A percentile compares a stretch with the other conserved stretches of the same genome.
phyloP scores from a whole-genome alignment of 1,139 yeast genomes.

The Debaryomyces udenii region DNA sequence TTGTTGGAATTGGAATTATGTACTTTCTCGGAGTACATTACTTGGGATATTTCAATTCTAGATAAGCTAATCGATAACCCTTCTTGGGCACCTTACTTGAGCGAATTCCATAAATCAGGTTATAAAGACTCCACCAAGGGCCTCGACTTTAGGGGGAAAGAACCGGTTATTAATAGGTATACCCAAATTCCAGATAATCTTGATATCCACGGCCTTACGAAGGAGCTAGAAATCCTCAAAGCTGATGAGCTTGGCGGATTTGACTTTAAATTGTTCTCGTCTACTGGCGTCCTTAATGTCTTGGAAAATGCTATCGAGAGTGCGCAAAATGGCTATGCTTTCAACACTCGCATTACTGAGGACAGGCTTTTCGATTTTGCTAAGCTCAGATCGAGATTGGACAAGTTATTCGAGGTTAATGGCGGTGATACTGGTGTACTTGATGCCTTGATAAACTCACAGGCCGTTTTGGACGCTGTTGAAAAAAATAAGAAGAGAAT shows the following conservation, averaged over 20 bases:
- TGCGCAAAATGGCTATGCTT: background rate
- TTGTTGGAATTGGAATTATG: constrained; percentile 2
- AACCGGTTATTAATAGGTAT: constrained; percentile 11
- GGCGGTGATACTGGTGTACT: constrained; percentile 12
- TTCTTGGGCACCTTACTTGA: constrained; percentile 4
- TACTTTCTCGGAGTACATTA: constrained; percentile 4
- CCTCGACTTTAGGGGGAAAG: constrained; percentile 1
- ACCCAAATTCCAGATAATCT: constrained; percentile 26
- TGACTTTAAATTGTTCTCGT: constrained; percentile 8
- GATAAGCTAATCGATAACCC: constrained; percentile 13
- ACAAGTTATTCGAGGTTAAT: constrained; percentile 7
- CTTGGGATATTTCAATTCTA: constrained; percentile 16
- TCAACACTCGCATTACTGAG: constrained; percentile 19
- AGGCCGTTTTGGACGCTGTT: constrained; percentile 11
- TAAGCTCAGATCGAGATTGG: constrained; percentile 20
- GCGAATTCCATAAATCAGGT: constrained; percentile 1
- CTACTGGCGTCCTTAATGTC: constrained; percentile 7
- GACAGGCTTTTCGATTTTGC: constrained; percentile 22
- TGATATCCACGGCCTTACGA: constrained; percentile 3
- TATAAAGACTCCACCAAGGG: background rate
- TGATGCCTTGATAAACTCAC: constrained; percentile 15
- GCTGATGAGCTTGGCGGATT: constrained; percentile 10
- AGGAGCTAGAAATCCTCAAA: constrained; percentile 9
- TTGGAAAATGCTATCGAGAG: constrained; percentile 7
- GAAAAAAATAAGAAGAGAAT: constrained; percentile 12